Base-by-base conservation (phyloP, 1,139 yeast species). In the Candida sojae region DNA sequence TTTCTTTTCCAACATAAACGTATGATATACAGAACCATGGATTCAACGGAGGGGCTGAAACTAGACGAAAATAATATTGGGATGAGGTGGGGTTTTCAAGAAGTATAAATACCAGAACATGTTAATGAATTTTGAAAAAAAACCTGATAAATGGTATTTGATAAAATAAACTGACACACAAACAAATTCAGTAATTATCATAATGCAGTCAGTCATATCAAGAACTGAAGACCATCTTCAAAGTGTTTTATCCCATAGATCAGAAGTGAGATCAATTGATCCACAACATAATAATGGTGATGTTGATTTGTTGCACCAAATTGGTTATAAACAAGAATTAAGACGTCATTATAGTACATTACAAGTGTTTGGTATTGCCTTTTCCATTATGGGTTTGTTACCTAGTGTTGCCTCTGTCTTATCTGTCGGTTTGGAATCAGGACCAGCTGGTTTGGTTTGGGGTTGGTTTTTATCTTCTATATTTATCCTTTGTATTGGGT, bases 381-480 rank as follows among this genome's bases (percentile, higher is more conserved):
- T 76, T 51, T 71, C 79, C 17, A 78, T 79, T 49, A 79, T 79
- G 83, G 82, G 82, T 3, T 61, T 79, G 39, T 61, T 78, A 28
- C 82, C 82, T 3, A 70, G 77, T 28, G 71, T 78, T 49, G 67
- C 77, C 0, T 72, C 79, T 0, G 62, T 68, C 29, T 54, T 75
- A 4, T 60, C 60, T 12, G 52, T 52, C 13, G 70, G 70, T 5
- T 68, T 76, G 46, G 68, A 77, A 21, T 82, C 67, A 5, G 80
- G 80, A 8, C 64, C 74, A 8, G 62, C 68, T 29, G 63, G 86
- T 5, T 72, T 82, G 25, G 79, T 83, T 17, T 86, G 90, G 89
- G 88, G 90, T 46, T 86, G 90, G 89, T 73, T 84, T 48, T 70
- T 77, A 45, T 79, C 84, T 39, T 79, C 81, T n/a, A 53, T 75